phyloP scores from a whole-genome alignment of 2,329 filamentous ascomycete genomes.

The Calonectria montana region DNA sequence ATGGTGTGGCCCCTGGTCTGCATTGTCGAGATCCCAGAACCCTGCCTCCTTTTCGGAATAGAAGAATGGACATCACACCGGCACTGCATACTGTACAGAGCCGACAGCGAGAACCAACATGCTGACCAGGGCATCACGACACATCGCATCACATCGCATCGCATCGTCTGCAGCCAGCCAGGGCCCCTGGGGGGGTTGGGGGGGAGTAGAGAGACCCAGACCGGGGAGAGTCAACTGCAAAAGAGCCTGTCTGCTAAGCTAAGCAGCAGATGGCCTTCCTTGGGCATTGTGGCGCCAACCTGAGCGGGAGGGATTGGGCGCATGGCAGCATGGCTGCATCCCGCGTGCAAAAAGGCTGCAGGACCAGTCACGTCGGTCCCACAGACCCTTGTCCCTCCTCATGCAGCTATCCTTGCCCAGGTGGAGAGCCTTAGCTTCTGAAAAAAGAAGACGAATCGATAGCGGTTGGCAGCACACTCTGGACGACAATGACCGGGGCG shows the following conservation, averaged over 20 bases:
- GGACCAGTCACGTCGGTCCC: constrained; percentile 17
- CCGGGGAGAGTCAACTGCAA: not conserved
- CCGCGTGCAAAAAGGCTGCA: constrained; percentile 21
- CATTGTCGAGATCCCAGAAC: constrained; percentile 19
- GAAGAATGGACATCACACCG: constrained; percentile 19
- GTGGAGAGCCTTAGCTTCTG: constrained; percentile 28
- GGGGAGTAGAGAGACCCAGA: not conserved
- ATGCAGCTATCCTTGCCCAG: not conserved
- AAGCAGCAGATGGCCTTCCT: not conserved
- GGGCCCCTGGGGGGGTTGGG: not conserved
- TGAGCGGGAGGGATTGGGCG: constrained; percentile 12
- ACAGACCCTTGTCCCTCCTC: not conserved
- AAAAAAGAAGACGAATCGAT: constrained; percentile 28
- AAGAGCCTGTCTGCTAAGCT: constrained; percentile 2
- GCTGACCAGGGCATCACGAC: constrained; percentile 10
- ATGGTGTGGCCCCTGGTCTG: constrained; percentile 28
- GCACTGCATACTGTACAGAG: constrained; percentile 10
- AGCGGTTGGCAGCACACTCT: not conserved
- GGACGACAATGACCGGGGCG: not conserved
- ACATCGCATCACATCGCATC: constrained; percentile 10
- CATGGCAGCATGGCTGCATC: constrained; percentile 18
- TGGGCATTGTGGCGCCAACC: constrained; percentile 18
- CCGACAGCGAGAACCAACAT: constrained; percentile 12
- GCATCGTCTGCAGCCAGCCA: not conserved
- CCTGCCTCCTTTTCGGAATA: constrained; percentile 30